phyloP scores from a whole-genome alignment of 1,284 basidiomycete genomes.

The Amylostereum chailletii region DNA sequence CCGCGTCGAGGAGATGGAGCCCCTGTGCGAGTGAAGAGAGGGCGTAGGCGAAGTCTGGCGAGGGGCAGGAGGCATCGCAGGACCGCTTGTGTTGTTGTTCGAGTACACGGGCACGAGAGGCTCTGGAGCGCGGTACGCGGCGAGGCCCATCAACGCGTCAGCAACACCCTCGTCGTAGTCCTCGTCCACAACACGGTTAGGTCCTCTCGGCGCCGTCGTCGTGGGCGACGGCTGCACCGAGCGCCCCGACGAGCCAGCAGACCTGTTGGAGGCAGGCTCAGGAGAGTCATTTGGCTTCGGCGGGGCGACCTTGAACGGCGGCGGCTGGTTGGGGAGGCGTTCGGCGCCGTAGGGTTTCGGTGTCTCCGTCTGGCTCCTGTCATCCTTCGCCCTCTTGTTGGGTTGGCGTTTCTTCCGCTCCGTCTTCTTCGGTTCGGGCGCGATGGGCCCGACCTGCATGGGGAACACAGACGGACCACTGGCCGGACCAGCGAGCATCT shows the following conservation, averaged over 20 bases:
- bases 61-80: slow-evolving; percentile 23
- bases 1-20: slow-evolving; percentile 18
- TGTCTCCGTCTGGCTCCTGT: slow-evolving; percentile 23
- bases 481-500: slow-evolving; percentile 24
- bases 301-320: slow-evolving; percentile 29
- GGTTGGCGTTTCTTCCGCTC: slow-evolving; percentile 30
- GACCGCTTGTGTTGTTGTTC: slow-evolving; percentile 20
- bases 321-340: slow-evolving; percentile 15
- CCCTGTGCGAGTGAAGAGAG: slow-evolving; percentile 19
- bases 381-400: slow-evolving; percentile 28
- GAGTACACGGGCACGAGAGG: slow-evolving; percentile 24
- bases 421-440: slow-evolving; percentile 28
- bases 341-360: slow-evolving; percentile 19
- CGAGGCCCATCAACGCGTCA: slow-evolving; percentile 59
- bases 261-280: slow-evolving; percentile 52
- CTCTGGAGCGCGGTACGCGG: slow-evolving; percentile 27
- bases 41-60: slow-evolving; percentile 44
- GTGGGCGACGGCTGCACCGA: slow-evolving; percentile 61
- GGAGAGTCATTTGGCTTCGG: slow-evolving; percentile 35
- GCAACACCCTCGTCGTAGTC: slow-evolving; percentile 77
- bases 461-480: slow-evolving; percentile 9
- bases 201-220: slow-evolving; percentile 45
- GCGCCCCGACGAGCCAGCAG: slow-evolving; percentile 43
- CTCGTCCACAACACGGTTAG: slow-evolving; percentile 64
- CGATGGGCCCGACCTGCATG: slow-evolving; percentile 6